A percentile compares a stretch with the other conserved stretches of the same genome.
Conservation (phyloP, 192 early-diverging fungal species). For the Globomyces pollinis-pini region DNA sequence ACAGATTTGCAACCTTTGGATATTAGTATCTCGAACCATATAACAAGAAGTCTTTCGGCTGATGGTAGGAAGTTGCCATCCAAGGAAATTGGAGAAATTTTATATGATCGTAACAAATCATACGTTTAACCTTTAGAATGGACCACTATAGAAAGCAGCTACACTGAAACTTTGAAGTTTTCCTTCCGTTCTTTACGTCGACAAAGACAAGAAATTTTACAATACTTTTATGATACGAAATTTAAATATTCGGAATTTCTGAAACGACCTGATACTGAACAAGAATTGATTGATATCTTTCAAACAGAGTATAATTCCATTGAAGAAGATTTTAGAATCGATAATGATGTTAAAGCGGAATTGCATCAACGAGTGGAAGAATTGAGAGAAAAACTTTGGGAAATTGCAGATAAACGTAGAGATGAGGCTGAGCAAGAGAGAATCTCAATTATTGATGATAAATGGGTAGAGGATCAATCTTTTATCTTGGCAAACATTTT, state of each 20-base stretch:
- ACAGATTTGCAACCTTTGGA: neutral
- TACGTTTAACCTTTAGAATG: conserved; percentile 31
- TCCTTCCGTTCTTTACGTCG: conserved; percentile 49
- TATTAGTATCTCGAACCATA: neutral
- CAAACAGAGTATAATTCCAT: conserved; percentile 49
- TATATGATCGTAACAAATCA: conserved; percentile 37
- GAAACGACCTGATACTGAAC: conserved; percentile 48
- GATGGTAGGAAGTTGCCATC: conserved; percentile 44
- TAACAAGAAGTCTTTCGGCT: neutral
- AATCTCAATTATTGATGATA: conserved; percentile 42
- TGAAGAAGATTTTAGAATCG: conserved; percentile 52
- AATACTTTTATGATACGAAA: conserved; percentile 48
- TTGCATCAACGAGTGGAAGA: conserved; percentile 56
- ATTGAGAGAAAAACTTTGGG: conserved; percentile 53
- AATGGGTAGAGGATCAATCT: conserved; percentile 55
- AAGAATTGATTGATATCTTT: conserved; percentile 45
- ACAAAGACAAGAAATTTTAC: conserved; percentile 36
- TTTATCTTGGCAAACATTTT: conserved; percentile 42
- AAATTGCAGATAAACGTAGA: conserved; percentile 44
- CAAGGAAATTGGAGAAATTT: conserved; percentile 41
- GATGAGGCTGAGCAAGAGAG: conserved; percentile 56
- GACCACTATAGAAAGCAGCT: conserved; percentile 46
- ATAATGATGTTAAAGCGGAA: conserved; percentile 52
- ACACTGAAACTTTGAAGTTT: conserved; percentile 50
- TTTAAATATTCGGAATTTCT: conserved; percentile 43